These are phyloP conservation scores for Macrophomina pseudophaseolina DNA, from an alignment of 2,329 filamentous ascomycete genomes.

Conservation along the genomic window DNA sequence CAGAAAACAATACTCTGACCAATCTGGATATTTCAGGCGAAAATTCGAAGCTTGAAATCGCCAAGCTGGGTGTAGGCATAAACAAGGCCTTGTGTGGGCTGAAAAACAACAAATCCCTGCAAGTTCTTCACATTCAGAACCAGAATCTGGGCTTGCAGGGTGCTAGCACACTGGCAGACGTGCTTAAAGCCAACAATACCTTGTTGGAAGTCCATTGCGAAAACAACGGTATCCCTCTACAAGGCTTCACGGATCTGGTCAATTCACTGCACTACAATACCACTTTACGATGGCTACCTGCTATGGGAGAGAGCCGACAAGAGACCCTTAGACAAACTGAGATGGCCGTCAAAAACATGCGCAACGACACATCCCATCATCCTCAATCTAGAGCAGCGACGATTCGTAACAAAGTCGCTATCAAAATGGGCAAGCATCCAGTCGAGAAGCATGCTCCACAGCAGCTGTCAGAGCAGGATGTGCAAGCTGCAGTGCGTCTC, in stretches of 20 bases:
- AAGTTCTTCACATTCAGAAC: conserved; percentile 67
- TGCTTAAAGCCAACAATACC: conserved; percentile 67
- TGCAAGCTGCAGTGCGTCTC: conserved; percentile 54
- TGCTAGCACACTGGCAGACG: conserved; percentile 70
- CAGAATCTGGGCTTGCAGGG: conserved; percentile 73
- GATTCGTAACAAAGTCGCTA: conserved; percentile 41
- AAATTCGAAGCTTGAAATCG: conserved; percentile 72
- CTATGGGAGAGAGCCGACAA: conserved; percentile 66
- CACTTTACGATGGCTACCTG: conserved; percentile 65
- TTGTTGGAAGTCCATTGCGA: conserved; percentile 72
- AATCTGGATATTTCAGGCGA: conserved; percentile 74
- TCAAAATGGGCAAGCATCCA: conserved; percentile 35
- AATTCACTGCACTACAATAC: conserved; percentile 71
- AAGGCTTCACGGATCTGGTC: conserved; percentile 71
- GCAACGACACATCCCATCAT: conserved; percentile 43
- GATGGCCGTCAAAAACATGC: conserved; percentile 60
- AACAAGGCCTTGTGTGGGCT: conserved; percentile 69
- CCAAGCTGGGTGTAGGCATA: conserved; percentile 70
- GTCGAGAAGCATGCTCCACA: conserved; percentile 35
- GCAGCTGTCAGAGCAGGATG: conserved; percentile 54
- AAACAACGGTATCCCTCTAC: conserved; percentile 73
- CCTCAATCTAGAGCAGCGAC: conserved; percentile 39
- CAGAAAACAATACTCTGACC: conserved; percentile 68
- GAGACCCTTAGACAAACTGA: conserved; percentile 65
- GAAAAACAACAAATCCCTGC: conserved; percentile 66